A percentile compares a stretch with the other conserved stretches of the same genome.
Evolutionary conservation across 768 basidiomycete species (phyloP).

Genomic region (Dictyophora rubrovolvata): DNA sequence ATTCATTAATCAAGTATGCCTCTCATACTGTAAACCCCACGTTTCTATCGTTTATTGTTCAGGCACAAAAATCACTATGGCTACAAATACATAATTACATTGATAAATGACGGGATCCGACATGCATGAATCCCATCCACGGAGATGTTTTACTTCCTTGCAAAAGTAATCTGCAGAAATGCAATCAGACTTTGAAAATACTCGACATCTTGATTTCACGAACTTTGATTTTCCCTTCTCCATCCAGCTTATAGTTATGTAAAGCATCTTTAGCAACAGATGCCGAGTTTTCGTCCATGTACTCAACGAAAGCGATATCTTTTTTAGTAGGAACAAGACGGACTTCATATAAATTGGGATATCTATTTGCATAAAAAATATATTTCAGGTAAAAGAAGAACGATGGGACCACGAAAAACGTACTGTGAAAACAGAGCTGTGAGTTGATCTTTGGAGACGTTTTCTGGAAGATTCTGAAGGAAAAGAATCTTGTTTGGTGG

Average conservation of each 20-base stretch:
- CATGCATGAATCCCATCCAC: not conserved
- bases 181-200: conserved; percentile 1
- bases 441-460: conserved; percentile 85
- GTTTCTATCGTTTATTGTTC: no score
- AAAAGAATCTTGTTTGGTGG: conserved; percentile 99
- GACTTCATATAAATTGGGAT: conserved; percentile 93
- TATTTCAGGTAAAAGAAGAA: not conserved
- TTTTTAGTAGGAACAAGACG: conserved; percentile 96
- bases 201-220: conserved; percentile 11
- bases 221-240: conserved; percentile 98
- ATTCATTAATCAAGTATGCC: not conserved
- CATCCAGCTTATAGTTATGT: conserved; percentile 96
- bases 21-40: not conserved
- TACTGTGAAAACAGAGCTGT: conserved; percentile 87
- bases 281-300: conserved; percentile 83
- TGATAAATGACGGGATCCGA: no score
- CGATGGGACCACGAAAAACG: conserved; percentile 20
- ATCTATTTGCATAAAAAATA: conserved; percentile 35
- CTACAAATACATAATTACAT: no score
- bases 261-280: conserved; percentile 89
- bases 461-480: conserved; percentile 92
- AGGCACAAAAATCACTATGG: no score
- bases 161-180: conserved; percentile 53
- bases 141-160: conserved; percentile 46
- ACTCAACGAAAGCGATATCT: conserved; percentile 99